Base-by-base conservation (phyloP, 2,329 filamentous ascomycete species). In the Cladophialophora bantiana region DNA sequence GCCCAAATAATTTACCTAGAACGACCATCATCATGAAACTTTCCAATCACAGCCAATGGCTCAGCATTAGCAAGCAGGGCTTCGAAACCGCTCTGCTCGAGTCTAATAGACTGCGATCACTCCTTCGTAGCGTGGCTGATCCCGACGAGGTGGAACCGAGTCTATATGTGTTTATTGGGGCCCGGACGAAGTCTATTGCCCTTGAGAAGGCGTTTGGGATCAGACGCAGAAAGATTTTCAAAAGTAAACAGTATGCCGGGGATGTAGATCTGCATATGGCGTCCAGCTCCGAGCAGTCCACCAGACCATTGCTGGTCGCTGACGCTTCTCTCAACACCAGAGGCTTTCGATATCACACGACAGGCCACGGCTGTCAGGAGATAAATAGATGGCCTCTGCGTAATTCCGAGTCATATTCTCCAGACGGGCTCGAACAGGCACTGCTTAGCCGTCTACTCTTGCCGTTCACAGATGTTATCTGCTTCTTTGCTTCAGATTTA, bases 381-480 rank as follows among this genome's bases (percentile, higher is more conserved):
- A 45, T 6, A 45, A 45, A 18, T 5, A 45, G 40, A 4, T 18
- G 9, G 15, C 4, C 40, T 45, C 36, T 40, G 7, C 9, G 36
- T 7, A 40, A 54, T 54, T 31, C 50, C 10, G 50, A 54, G 50
- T 13, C 13, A 35, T 35, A 31, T 35, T 13, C 18, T 12, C 50
- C 26, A 12, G 20, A 54, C 4, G 32, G 15, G 4, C 50, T 54
- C 7, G 48, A 52, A 31, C n/a, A 54, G 7, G 50, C 50, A 45
- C 66, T 74, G 31, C 73, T 71, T 64, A 52, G 60, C 59, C 60
- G 70, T 55, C 56, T 74, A 34, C 64, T 76, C 32, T 66, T 54
- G 15, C 70, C 71, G 35, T 75, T 75, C 66, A 62, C 67, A 58
- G 66, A 75, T 59, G 67, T 75, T 38, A 71, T 75, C 57, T 77